Base-by-base conservation (phyloP, 2,329 filamentous ascomycete genomes). In the Mycosphaerella sp. region DNA sequence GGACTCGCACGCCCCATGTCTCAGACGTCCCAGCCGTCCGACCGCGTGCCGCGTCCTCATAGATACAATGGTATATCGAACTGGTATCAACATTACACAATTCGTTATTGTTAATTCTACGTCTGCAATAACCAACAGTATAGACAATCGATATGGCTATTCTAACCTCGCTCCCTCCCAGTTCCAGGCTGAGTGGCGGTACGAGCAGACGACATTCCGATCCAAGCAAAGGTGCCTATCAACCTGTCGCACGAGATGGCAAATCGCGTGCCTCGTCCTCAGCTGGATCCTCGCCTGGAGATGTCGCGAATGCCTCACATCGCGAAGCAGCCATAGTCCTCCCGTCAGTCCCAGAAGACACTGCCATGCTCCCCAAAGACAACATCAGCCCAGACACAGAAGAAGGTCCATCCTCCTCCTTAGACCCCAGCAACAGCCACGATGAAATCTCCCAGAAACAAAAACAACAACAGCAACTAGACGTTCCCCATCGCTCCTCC, bases 311-410 rank as follows among this genome's bases (percentile, higher is more conserved):
- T 7, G n/a, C 44, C 31, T 31, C 48, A n/a, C 41, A 51, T 23
- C 48, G 48, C 17, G 48, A 51, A 51, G 48, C 48, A 51, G 48
- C 48, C 14, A 21, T 44, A 29, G 32, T 36, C 31, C 48, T 51
- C 7, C n/a, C 48, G 1, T 23, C 48, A 36, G 48, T 51, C 7
- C 48, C 48, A 26, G 48, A 51, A 36, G 29, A 51, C 21, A 40
- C 29, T 7, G 41, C 31, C 17, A 45, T 51, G 2, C 48, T 34
- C 6, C 48, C 44, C 29, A 31, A 51, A 38, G 36, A 11, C 29
- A 51, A 11, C 29, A 51, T 51, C 29, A 51, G 40, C 10, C 36
- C 50, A 14, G 50, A 53, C 8, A 8, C 34, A 38, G 34, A 38
- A 38, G 34, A 38, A 11, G 34, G 4, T 11, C 10, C 34, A 38